These are phyloP conservation scores for Trichosporon ovoides DNA, from an alignment of 1,284 basidiomycete genomes.

Conservation along the genomic window DNA sequence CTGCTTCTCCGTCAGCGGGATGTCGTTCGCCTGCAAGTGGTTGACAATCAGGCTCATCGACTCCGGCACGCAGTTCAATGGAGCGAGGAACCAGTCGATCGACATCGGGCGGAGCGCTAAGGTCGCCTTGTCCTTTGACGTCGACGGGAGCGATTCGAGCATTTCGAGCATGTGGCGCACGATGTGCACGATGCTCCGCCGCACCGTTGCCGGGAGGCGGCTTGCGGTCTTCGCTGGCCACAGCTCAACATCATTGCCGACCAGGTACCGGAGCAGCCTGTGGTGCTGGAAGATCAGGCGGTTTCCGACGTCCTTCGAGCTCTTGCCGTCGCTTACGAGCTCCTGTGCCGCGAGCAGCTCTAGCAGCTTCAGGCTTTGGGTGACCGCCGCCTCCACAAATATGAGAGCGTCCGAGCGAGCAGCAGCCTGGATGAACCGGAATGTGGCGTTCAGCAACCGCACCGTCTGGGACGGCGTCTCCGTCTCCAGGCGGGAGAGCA, in stretches of 20 bases:
- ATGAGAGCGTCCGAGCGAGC: background rate
- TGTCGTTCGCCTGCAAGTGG: background rate
- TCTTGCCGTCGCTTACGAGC: background rate
- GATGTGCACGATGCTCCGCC: background rate
- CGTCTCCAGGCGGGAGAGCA: background rate
- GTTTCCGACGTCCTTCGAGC: background rate
- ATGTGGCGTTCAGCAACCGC: background rate
- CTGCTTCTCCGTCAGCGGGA: background rate
- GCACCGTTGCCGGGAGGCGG: background rate
- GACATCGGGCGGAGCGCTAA: background rate
- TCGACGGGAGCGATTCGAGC: background rate
- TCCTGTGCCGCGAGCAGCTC: background rate
- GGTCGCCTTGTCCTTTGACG: background rate
- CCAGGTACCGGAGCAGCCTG: background rate
- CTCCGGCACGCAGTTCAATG: background rate
- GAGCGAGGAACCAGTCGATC: conserved; percentile 3
- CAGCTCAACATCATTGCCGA: background rate
- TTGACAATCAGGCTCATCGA: background rate
- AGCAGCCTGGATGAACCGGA: background rate
- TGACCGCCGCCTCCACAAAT: background rate
- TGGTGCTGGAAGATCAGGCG: background rate
- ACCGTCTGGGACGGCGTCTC: background rate
- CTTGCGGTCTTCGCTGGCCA: background rate
- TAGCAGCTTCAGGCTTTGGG: background rate
- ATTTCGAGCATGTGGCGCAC: background rate